These are phyloP conservation scores for Ceriops tagal DNA, from an alignment of 345 rosid genomes.

Conservation along the genomic window DNA sequence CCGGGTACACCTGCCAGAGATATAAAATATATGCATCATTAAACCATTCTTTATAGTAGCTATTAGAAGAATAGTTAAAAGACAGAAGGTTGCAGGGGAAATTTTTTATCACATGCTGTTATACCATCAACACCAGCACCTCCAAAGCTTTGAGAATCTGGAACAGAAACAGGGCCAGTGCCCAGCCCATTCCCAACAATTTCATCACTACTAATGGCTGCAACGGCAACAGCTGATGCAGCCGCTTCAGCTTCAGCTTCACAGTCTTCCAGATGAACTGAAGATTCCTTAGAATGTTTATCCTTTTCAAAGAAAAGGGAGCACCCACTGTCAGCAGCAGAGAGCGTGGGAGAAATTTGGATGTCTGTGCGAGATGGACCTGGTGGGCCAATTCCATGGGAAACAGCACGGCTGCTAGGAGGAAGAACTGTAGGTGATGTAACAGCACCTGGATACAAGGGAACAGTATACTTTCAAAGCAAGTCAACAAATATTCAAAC, in stretches of 20 bases:
- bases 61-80: slow-evolving; percentile 1
- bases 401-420: slow-evolving; percentile 40
- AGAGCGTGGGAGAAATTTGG: slow-evolving; percentile 40
- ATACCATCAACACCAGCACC: slow-evolving; percentile 47
- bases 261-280: slow-evolving; percentile 59
- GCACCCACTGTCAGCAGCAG: slow-evolving; percentile 47
- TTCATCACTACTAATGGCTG: slow-evolving; percentile 87
- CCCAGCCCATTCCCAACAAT: slow-evolving; percentile 47
- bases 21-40: slow-evolving; percentile 5
- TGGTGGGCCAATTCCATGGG: slow-evolving; percentile 61
- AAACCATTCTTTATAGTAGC: not conserved
- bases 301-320: slow-evolving; percentile 69
- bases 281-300: slow-evolving; percentile 47
- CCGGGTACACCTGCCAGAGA: slow-evolving; percentile 45
- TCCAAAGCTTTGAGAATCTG: slow-evolving; percentile 59
- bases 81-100: not conserved
- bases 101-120: slow-evolving; percentile 31
- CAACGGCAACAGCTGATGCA: slow-evolving; percentile 90
- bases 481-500: not conserved
- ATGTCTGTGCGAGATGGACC: slow-evolving; percentile 47
- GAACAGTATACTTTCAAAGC: slow-evolving; percentile 15
- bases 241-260: slow-evolving; percentile 90
- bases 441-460: slow-evolving; percentile 66
- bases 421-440: slow-evolving; percentile 77
- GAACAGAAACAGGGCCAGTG: slow-evolving; percentile 41